These are phyloP conservation scores for Mesembryanthemum crystallinum DNA, from an alignment of 148 eudicot genomes.

Conservation along the genomic window DNA sequence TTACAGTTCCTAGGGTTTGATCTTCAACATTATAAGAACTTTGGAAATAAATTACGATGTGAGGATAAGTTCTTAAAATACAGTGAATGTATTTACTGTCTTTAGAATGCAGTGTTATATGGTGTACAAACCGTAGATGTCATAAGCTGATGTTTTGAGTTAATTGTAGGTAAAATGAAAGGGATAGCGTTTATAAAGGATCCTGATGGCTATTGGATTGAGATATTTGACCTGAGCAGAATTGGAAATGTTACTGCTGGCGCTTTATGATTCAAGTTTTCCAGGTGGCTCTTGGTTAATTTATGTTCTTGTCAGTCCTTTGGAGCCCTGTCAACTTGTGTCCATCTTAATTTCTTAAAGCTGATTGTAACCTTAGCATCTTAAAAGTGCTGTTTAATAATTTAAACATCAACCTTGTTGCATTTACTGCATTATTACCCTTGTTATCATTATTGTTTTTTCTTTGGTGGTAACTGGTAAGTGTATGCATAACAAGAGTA, in stretches of 20 bases:
- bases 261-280: slow-evolving; percentile 37
- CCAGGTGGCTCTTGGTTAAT: slow-evolving; percentile 16
- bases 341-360: not conserved
- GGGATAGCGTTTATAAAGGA: slow-evolving; percentile 91
- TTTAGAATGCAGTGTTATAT: not conserved
- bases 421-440: not conserved
- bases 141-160: not conserved
- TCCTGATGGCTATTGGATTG: slow-evolving; percentile 98
- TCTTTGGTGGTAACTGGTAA: no score
- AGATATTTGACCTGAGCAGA: slow-evolving; percentile 68
- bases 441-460: not conserved
- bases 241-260: slow-evolving; percentile 38
- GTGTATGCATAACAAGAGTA: no score
- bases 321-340: not conserved
- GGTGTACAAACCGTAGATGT: not conserved
- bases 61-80: not conserved
- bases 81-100: not conserved
- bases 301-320: not conserved
- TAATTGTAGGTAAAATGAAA: slow-evolving; percentile 70
- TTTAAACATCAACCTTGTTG: not conserved
- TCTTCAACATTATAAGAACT: not conserved
- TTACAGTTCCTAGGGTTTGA: not conserved
- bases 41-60: not conserved
- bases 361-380: not conserved
- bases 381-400: not conserved